Evolutionary conservation across 129 eudicot genomes (phyloP), one percentile per base, ranked within the genome.

Genomic region (Saposhnikovia divaricata): DNA sequence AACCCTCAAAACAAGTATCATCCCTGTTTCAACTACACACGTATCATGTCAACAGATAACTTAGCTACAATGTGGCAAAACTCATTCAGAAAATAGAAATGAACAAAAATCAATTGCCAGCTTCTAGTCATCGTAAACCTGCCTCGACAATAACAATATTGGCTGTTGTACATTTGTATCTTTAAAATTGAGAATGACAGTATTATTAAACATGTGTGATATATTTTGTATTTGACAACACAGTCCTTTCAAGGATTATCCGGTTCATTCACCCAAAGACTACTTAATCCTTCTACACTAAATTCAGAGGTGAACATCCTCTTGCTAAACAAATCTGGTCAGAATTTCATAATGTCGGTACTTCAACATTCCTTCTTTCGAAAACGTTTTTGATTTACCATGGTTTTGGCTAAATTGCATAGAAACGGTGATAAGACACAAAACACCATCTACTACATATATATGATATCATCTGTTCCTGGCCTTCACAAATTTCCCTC

Each of bases 401-500:
- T 9, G 9, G 6, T 61, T 61, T 61, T 9, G 69, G 15, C 34
- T n/a, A 61, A n/a, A 61, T 8, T 61, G 12, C 28, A n/a, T 59
- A 59, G 31, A 59, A 8, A 9, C 1, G 68, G 28, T n/a, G 34
- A n/a, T 23, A 19, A 0, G 25, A n/a, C 31, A 23, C 42, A 14
- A 68, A 25, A 68, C 2, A 6, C 42, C 43, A 2, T 68, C 73
- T 31, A 65, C 23, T 25, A n/a, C n/a, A 4, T 68, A 34, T 68
- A 15, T 68, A 19, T 68, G 43, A 31, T 5, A 74, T 81, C 74
- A 90, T 79, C 94, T 86, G 57, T 82, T 81, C 85, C 90, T 89
- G 34, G 96, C 80, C 80, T 87, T 95, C 51, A 87, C 84, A 77
- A 95, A 87, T 80, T 90, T 92, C 72, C 85, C 88, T 82, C 97